Evolutionary conservation across 2,329 filamentous ascomycete genomes (phyloP).

Genomic region (Penicillium sp.): DNA sequence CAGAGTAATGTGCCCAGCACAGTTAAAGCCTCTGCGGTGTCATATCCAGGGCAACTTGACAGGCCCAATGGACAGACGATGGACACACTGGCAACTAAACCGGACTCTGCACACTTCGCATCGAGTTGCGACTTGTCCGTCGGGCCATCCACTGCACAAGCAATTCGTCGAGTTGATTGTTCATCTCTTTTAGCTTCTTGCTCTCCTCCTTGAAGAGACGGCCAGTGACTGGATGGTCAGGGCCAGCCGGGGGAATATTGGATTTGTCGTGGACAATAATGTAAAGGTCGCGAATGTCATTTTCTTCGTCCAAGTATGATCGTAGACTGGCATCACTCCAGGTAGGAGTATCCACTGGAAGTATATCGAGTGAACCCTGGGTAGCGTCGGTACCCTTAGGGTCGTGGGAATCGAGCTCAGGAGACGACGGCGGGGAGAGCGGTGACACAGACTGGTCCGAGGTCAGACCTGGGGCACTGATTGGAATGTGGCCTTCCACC

Average conservation of each 20-base stretch:
- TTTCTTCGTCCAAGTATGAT: constrained; percentile 84
- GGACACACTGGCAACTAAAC: constrained; percentile 17
- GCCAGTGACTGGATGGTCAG: constrained; percentile 79
- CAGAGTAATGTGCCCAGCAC: constrained; percentile 23
- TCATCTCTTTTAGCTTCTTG: constrained; percentile 78
- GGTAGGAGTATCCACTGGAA: constrained; percentile 54
- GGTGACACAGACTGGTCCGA: constrained; percentile 58
- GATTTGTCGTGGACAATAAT: constrained; percentile 90
- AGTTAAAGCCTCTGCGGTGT: constrained; percentile 2
- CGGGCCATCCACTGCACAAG: constrained; percentile 69
- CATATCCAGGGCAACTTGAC: constrained; percentile 2
- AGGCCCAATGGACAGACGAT: constrained; percentile 5
- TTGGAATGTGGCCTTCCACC: constrained; percentile 37
- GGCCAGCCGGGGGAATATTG: constrained; percentile 69
- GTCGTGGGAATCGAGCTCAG: constrained; percentile 27
- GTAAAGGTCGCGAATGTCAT: constrained; percentile 82
- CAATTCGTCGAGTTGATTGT: constrained; percentile 81
- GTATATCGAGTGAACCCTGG: constrained; percentile 51
- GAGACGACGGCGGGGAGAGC: constrained; percentile 57
- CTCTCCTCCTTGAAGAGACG: constrained; percentile 82
- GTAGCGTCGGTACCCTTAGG: constrained; percentile 37
- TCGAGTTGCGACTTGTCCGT: constrained; percentile 24
- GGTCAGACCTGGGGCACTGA: constrained; percentile 60
- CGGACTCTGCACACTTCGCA: constrained; percentile 18
- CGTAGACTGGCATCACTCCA: constrained; percentile 87